Conservation (phyloP, 306 rosid genomes). For the Cucurbita maxima region DNA sequence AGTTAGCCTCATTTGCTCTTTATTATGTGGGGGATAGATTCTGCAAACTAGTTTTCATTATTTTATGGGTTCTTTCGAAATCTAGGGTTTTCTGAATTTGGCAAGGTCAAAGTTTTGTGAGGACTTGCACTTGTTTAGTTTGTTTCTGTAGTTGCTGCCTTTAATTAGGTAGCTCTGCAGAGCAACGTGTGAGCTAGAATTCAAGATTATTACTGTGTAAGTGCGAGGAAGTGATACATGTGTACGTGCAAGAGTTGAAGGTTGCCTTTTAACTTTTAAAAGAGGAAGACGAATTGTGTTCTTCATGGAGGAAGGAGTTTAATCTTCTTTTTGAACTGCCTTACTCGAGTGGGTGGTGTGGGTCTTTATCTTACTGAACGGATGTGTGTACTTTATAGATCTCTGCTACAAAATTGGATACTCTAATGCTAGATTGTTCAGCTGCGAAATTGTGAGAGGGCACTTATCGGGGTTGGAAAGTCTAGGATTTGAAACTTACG, state of each 20-base stretch:
- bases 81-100: slow-evolving; percentile 20
- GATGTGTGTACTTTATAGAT: background rate
- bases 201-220: background rate
- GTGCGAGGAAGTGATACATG: background rate
- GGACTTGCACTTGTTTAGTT: background rate
- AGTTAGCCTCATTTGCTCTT: slow-evolving; percentile 19
- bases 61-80: background rate
- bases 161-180: background rate
- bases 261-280: background rate
- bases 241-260: background rate
- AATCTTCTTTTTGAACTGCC: background rate
- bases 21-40: background rate
- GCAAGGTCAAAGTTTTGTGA: background rate
- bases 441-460: background rate
- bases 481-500: background rate
- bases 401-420: background rate
- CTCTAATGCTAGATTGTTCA: background rate
- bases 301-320: background rate
- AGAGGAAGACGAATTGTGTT: background rate
- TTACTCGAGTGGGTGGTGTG: background rate
- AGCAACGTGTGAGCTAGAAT: background rate
- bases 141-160: background rate
- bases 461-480: background rate
- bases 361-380: background rate
- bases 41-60: background rate